Evolutionary conservation across 2,329 filamentous ascomycete species (phyloP).

Genomic region (Fragosphaeria purpurea): DNA sequence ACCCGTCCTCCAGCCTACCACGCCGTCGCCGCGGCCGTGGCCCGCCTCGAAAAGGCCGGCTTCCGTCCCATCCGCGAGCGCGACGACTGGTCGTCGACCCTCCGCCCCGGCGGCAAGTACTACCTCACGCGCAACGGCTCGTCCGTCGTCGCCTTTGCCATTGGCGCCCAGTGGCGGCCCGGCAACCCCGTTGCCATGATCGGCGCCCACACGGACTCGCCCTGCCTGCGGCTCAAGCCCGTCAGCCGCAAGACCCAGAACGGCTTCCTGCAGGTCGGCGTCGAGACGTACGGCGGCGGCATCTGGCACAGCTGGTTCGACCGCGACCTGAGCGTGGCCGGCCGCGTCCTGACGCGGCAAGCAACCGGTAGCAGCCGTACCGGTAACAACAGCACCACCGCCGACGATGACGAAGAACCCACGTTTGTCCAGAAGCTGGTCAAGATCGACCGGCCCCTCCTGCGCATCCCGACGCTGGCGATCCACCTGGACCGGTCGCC

Average conservation of each 20-base stretch:
- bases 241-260: conserved; percentile 79
- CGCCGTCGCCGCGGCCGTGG: conserved; percentile 70
- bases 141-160: conserved; percentile 84
- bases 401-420: conserved; percentile 37
- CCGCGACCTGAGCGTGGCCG: conserved; percentile 82
- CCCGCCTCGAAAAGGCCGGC: conserved; percentile 69
- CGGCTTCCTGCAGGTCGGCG: conserved; percentile 87
- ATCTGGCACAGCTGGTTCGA: conserved; percentile 99
- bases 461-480: conserved; percentile 85
- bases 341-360: conserved; percentile 66
- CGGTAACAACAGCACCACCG: conserved; percentile 17
- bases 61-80: conserved; percentile 85
- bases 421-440: conserved; percentile 75
- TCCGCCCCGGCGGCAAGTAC: conserved; percentile 86
- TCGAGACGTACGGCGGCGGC: conserved; percentile 93
- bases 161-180: conserved; percentile 82
- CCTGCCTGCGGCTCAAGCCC: conserved; percentile 84
- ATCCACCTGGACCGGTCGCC: conserved; percentile 85
- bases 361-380: too few species aligned
- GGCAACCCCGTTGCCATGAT: conserved; percentile 90
- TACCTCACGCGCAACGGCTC: conserved; percentile 90
- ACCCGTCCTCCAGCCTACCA: conserved; percentile 65
- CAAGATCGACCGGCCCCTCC: conserved; percentile 81
- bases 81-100: conserved; percentile 71
- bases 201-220: conserved; percentile 92